Conservation (phyloP, 495 filamentous ascomycete genomes). For the Podospora tetraspora region DNA sequence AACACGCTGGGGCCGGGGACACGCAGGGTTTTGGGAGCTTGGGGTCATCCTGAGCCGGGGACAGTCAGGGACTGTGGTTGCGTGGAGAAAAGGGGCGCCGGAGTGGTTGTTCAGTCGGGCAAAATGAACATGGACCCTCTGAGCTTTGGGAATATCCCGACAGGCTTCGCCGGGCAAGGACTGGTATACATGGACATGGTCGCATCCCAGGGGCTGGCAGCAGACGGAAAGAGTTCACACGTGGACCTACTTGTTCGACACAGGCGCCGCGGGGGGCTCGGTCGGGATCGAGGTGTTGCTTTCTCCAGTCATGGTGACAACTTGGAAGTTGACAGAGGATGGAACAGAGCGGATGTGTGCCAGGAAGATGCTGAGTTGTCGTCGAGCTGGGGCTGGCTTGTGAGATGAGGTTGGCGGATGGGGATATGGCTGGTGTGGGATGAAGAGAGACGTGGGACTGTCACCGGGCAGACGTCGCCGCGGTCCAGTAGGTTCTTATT, state of each 20-base stretch:
- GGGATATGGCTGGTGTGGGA: neutral
- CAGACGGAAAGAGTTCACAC: neutral
- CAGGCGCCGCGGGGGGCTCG: neutral
- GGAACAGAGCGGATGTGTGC: neutral
- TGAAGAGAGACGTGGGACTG: neutral
- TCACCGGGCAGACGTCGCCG: neutral
- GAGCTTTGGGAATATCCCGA: neutral
- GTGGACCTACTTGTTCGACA: neutral
- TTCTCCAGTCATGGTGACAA: neutral
- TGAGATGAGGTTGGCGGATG: neutral
- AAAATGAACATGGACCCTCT: neutral
- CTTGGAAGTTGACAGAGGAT: neutral
- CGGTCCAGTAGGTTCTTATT: neutral
- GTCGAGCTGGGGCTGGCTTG: no score
- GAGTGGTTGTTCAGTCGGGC: neutral
- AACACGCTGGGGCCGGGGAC: no score
- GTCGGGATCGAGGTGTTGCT: neutral
- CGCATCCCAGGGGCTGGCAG: neutral
- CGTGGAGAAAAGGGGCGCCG: neutral
- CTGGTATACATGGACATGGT: neutral
- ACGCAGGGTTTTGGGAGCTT: no score
- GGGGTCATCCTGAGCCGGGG: no score
- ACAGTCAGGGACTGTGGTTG: no score
- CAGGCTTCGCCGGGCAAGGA: neutral
- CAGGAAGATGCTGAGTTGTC: neutral